Conservation (phyloP, 306 rosid genomes). For the Glycyrrhiza uralensis region DNA sequence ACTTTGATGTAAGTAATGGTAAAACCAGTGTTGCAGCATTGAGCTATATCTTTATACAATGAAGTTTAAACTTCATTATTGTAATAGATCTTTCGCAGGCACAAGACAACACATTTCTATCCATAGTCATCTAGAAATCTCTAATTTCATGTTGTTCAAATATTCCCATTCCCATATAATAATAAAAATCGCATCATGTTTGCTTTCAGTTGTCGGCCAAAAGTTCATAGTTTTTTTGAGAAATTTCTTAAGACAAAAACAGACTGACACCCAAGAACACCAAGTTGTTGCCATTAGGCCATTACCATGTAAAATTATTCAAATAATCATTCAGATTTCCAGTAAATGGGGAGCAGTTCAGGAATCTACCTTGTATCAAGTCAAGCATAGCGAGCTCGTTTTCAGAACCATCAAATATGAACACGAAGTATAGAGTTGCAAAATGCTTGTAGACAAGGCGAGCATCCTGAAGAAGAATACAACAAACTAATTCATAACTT, state of each 20-base stretch:
- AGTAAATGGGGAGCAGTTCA: background rate
- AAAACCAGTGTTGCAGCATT: too few relatives aligned
- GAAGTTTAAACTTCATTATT: too few relatives aligned
- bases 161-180: background rate
- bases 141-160: background rate
- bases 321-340: background rate
- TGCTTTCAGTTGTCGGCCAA: background rate
- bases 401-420: slow-evolving; percentile 86
- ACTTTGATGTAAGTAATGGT: too few relatives aligned
- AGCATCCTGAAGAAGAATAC: slow-evolving; percentile 61
- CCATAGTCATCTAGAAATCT: background rate
- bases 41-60: too few relatives aligned
- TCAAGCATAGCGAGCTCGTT: slow-evolving; percentile 98
- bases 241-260: background rate
- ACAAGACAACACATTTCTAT: background rate
- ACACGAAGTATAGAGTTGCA: slow-evolving; percentile 86
- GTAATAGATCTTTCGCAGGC: slow-evolving; percentile 2
- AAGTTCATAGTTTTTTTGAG: background rate
- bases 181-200: background rate
- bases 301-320: background rate
- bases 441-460: slow-evolving; percentile 90
- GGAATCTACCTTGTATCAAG: slow-evolving; percentile 77
- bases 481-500: slow-evolving; percentile 8
- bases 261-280: background rate
- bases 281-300: background rate